phyloP scores from a whole-genome alignment of 2,329 filamentous ascomycete genomes.

The Sarocladium oryzae region DNA sequence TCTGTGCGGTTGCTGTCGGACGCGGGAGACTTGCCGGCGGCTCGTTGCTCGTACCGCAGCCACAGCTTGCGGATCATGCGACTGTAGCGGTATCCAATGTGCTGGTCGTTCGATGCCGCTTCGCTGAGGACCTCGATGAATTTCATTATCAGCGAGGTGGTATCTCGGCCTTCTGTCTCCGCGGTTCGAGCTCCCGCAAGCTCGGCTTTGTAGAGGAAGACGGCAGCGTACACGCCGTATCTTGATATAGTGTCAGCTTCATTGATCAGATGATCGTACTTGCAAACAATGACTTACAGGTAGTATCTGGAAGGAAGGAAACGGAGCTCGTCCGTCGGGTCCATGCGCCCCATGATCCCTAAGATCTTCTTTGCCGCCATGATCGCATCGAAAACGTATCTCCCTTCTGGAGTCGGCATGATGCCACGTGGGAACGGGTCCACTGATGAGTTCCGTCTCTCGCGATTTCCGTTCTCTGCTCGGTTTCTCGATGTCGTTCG shows the following conservation, averaged over 20 bases:
- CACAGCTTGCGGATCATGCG: conserved; percentile 6
- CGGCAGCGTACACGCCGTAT: conserved; percentile 11
- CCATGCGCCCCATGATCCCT: conserved; percentile 1
- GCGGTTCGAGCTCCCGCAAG: not conserved
- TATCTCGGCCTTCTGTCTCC: conserved; percentile 5
- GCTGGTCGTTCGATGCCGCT: conserved; percentile 4
- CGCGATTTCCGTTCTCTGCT: not conserved
- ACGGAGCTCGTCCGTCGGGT: conserved; percentile 1
- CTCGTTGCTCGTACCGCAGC: conserved; percentile 6
- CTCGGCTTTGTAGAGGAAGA: conserved; percentile 10
- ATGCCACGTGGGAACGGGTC: conserved; percentile 5
- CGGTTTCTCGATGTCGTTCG: conserved; percentile 2
- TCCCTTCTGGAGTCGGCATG: conserved; percentile 10
- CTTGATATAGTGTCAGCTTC: not conserved
- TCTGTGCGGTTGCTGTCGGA: conserved; percentile 5
- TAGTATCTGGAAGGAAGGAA: conserved; percentile 8
- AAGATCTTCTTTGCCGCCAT: conserved; percentile 8
- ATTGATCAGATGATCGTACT: not conserved
- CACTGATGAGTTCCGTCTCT: not conserved
- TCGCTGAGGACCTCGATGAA: conserved; percentile 6
- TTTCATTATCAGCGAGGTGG: conserved; percentile 2
- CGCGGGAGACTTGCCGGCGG: not conserved
- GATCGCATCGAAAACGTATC: conserved; percentile 10
- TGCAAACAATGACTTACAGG: not conserved
- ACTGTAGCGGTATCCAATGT: conserved; percentile 1